Percentiles rank a stretch among this genome's conserved stretches.
These are phyloP conservation scores for Elsinoe arachidis DNA, from an alignment of 2,329 filamentous ascomycete species.

Conservation along the genomic window DNA sequence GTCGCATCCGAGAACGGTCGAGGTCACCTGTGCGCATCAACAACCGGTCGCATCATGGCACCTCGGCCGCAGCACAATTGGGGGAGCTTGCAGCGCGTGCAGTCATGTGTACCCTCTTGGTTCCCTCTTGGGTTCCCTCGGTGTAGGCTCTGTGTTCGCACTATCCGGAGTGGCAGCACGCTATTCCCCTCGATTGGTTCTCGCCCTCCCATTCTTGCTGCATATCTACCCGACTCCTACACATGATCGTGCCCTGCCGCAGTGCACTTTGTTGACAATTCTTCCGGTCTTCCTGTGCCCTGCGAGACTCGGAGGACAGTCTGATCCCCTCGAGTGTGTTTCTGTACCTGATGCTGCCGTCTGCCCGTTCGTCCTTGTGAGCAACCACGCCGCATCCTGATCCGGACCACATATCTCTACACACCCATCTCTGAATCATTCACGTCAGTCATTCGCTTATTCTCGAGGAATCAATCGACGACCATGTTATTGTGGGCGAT, in stretches of 20 bases:
- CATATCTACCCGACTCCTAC: conserved; percentile 13
- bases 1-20: too few species aligned
- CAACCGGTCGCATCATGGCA: not conserved
- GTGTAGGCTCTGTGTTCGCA: too few species aligned
- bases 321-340: not conserved
- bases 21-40: not conserved
- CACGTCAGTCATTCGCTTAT: not conserved
- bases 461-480: not conserved
- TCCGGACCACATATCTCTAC: not conserved
- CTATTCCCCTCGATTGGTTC: conserved; percentile 11
- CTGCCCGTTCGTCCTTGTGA: conserved; percentile 7
- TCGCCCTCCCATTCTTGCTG: conserved; percentile 5
- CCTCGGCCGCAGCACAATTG: not conserved
- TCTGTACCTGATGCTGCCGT: conserved; percentile 6
- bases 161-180: not conserved
- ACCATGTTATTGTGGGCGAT: not conserved
- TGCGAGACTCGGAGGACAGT: too few species aligned
- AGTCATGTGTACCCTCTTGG: not conserved
- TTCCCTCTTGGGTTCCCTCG: not conserved
- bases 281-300: not conserved
- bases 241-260: conserved; percentile 10
- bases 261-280: not conserved
- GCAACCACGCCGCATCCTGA: not conserved
- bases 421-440: not conserved
- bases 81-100: not conserved